Base-by-base conservation (phyloP, 352 stramenopile genomes). In the Phytopythium boreale region DNA sequence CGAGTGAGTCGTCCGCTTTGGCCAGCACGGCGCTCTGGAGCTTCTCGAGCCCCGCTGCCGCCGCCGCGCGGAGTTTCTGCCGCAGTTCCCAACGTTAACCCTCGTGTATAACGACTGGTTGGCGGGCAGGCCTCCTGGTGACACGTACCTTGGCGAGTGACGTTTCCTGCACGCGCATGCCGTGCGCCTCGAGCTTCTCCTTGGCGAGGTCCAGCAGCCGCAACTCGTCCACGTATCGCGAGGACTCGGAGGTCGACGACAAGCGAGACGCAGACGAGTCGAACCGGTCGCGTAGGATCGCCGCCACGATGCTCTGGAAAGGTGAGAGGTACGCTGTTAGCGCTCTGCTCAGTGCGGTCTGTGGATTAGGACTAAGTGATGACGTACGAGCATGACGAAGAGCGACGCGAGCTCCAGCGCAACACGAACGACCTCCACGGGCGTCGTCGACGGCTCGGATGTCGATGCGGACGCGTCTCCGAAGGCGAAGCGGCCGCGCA, bases 221-320 rank as follows among this genome's bases (percentile, higher is more conserved):
- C 19, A 77, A 37, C 11, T 71, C 71, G 53, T 87, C 73, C 2
- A 66, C 67, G 17, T 70, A 67, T 7, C 62, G 64, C 22, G 61
- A 49, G 26, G 64, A 56, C n/a, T 59, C 39, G n/a, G n/a, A 22
- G 20, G n/a, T 50, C 4, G n/a, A 5, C 4, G n/a, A 5, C 14
- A 10, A 22, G 6, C 22, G 22, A 29, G 55, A 15, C 53, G 37
- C 24, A 10, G 72, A 73, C 2, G 64, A 75, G 27, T 84, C 69
- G 49, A 89, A 89, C 29, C 79, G 82, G 55, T 91, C 80, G 17
- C 80, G 80, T 19, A 91, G 68, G 64, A 89, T 86, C 29, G 68
- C 71, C 14, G 87, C 75, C 20, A 79, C 66, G 27, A 89, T 74
- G 55, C 89, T 88, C 82, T 91, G 49, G 1, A 26, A 9, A 6